phyloP scores from a whole-genome alignment of 2,329 filamentous ascomycete genomes.

The Neocucurbitaria cava region DNA sequence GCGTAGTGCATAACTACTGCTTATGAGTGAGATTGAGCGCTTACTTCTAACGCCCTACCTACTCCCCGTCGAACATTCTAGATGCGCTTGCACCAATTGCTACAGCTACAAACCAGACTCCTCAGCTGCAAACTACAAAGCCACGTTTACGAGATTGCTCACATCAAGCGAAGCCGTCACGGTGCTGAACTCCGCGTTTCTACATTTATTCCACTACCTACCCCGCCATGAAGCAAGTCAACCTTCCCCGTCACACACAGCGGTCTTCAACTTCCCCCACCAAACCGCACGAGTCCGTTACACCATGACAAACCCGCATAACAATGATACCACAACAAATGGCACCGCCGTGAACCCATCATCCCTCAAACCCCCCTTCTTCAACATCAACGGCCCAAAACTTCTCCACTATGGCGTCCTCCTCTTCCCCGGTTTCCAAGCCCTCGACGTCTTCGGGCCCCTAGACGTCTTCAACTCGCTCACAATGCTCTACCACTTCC shows the following conservation, averaged over 20 bases:
- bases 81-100: neutral
- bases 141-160: neutral
- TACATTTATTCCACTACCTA: neutral
- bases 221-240: neutral
- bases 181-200: neutral
- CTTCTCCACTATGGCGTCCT: slow-evolving; percentile 31
- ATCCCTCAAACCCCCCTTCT: slow-evolving; percentile 8
- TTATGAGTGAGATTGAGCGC: neutral
- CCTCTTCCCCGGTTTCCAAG: slow-evolving; percentile 32
- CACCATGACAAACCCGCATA: slow-evolving; percentile 11
- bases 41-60: neutral
- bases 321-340: neutral
- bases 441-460: slow-evolving; percentile 51
- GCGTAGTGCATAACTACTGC: neutral
- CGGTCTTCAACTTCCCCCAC: neutral
- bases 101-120: neutral
- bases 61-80: slow-evolving; percentile 2
- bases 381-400: slow-evolving; percentile 15
- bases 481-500: slow-evolving; percentile 30
- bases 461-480: slow-evolving; percentile 53
- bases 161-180: neutral
- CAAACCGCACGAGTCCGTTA: neutral
- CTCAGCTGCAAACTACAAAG: neutral
- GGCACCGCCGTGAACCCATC: neutral
- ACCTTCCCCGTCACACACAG: neutral